Conservation (phyloP, 345 rosid genomes). For the Trapa bicornis region DNA sequence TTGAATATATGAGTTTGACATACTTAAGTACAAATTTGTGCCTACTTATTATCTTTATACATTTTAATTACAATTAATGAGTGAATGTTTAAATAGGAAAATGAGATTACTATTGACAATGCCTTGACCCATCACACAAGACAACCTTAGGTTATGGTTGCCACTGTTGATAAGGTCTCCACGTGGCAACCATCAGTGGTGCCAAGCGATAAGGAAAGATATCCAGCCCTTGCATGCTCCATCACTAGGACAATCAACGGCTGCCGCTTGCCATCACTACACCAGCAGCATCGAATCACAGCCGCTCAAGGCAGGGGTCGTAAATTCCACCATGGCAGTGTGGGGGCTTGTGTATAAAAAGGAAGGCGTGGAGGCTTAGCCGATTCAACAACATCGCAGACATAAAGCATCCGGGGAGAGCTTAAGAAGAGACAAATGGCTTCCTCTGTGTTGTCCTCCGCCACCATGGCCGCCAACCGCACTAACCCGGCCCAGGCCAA, state of each 20-base stretch:
- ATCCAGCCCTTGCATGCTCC: constrained; percentile 8
- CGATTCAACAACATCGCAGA: not conserved
- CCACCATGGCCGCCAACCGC: constrained; percentile 16
- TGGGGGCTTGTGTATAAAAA: not conserved
- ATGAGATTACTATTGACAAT: not conserved
- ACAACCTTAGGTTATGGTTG: not conserved
- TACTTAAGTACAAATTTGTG: too few relatives aligned
- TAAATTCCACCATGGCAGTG: not conserved
- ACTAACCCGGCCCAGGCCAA: constrained; percentile 16
- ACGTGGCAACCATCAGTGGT: constrained; percentile 15
- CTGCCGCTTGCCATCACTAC: not conserved
- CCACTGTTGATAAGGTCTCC: constrained; percentile 2
- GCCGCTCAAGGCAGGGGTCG: constrained; percentile 2
- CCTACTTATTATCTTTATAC: too few relatives aligned
- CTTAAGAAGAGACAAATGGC: constrained; percentile 16
- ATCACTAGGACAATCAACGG: constrained; percentile 7
- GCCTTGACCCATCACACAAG: not conserved
- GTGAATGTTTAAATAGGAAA: not conserved
- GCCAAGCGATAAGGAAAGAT: constrained; percentile 12
- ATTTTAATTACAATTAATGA: too few relatives aligned
- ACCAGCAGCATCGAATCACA: not conserved
- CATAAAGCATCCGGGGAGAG: not conserved
- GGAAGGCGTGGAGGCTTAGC: not conserved
- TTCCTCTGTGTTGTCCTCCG: constrained; percentile 22
- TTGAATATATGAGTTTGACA: too few relatives aligned